These are phyloP conservation scores for Pseudotsuga menziesii DNA, from an alignment of 75 land plant genomes.

Conservation along the genomic window DNA sequence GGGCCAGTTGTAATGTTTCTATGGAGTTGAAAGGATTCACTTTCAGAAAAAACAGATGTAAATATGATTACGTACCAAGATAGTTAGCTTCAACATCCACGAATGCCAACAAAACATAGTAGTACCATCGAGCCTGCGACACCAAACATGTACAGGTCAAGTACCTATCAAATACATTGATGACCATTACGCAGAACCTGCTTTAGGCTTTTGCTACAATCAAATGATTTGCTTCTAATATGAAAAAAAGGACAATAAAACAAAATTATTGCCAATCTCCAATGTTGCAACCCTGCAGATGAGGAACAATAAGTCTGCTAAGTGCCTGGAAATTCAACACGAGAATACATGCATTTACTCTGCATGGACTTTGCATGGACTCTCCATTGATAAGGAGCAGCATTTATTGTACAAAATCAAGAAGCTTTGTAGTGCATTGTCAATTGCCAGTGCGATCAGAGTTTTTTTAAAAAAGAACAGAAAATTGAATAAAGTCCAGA, in stretches of 20 bases:
- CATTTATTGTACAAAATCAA: background rate
- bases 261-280: background rate
- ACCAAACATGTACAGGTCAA: conserved; percentile 6
- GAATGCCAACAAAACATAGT: conserved; percentile 59
- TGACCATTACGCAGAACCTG: background rate
- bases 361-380: background rate
- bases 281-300: background rate
- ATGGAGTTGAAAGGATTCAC: too few relatives aligned
- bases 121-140: conserved; percentile 74
- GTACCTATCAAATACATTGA: background rate
- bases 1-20: too few relatives aligned
- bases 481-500: too few relatives aligned
- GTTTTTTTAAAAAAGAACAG: too few relatives aligned
- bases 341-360: background rate
- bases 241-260: background rate
- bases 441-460: too few relatives aligned
- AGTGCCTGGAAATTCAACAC: too few relatives aligned
- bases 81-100: conserved; percentile 92
- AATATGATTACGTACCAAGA: conserved; percentile 45
- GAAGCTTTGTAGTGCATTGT: too few relatives aligned
- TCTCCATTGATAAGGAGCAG: background rate
- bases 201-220: background rate
- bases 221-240: background rate
- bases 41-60: too few relatives aligned
- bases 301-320: background rate